phyloP scores from a whole-genome alignment of 305 asterid species.

The Salvia sclarea region DNA sequence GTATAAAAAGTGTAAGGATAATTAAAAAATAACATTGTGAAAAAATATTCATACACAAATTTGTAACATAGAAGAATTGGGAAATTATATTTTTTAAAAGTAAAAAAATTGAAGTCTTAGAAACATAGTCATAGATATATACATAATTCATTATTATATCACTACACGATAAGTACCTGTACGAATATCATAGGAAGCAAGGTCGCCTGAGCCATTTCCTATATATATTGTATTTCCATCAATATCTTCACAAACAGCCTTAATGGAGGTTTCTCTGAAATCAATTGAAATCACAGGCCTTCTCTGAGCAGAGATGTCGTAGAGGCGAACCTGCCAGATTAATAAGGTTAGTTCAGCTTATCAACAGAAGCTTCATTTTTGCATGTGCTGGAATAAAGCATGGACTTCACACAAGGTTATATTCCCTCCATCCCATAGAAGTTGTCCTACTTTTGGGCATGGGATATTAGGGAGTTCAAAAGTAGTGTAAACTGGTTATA shows the following conservation, averaged over 20 bases:
- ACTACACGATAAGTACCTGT: conserved; percentile 55
- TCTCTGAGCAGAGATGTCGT: conserved; percentile 92
- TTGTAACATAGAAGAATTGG: neutral
- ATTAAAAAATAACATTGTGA: neutral
- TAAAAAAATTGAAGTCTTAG: neutral
- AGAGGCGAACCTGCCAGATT: conserved; percentile 72
- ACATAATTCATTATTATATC: neutral
- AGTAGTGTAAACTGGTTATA: no score
- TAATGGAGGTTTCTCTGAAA: conserved; percentile 86
- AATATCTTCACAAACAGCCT: conserved; percentile 70
- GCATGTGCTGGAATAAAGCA: conserved; percentile 8
- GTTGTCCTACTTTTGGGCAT: no score
- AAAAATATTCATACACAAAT: neutral
- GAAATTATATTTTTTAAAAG: neutral
- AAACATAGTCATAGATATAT: neutral
- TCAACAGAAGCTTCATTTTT: conserved; percentile 21
- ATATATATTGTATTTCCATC: conserved; percentile 78
- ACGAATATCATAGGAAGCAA: conserved; percentile 86
- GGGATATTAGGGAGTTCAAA: no score
- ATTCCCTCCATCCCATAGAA: no score
- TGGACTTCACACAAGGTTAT: conserved; percentile 6
- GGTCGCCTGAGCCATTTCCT: conserved; percentile 96
- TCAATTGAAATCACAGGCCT: conserved; percentile 84
- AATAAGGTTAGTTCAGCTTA: conserved; percentile 18
- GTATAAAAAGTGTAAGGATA: neutral